These are phyloP conservation scores for Entelexis sorbosivorans DNA, from an alignment of 1,139 yeast genomes.

Conservation along the genomic window DNA sequence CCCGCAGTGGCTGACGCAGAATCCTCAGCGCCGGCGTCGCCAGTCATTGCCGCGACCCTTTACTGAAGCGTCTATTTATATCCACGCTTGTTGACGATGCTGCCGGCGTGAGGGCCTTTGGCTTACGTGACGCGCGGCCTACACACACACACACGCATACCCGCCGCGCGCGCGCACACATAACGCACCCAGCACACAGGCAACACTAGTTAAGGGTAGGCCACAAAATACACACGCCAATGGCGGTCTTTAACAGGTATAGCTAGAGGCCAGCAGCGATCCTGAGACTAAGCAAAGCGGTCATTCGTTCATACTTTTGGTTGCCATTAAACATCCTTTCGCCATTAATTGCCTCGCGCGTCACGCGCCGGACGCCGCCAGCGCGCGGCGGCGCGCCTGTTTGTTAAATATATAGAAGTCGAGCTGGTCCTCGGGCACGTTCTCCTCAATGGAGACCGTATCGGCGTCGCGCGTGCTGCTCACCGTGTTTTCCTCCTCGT, in stretches of 20 bases:
- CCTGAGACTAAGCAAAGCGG: too few relatives aligned
- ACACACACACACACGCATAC: too few relatives aligned
- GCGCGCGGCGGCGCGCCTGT: conserved; percentile 21
- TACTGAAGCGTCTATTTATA: neutral
- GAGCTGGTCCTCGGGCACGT: conserved; percentile 21
- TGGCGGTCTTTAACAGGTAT: too few relatives aligned
- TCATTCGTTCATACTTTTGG: too few relatives aligned
- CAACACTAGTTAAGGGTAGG: too few relatives aligned
- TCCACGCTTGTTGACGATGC: neutral
- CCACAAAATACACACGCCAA: too few relatives aligned
- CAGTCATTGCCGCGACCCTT: neutral
- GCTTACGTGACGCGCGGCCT: neutral
- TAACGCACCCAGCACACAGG: too few relatives aligned
- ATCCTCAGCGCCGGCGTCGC: neutral
- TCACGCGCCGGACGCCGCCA: conserved; percentile 3
- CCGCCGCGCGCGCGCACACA: too few relatives aligned
- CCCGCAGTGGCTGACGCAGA: neutral
- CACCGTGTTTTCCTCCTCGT: conserved; percentile 9
- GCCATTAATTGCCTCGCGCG: neutral
- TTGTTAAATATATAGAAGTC: conserved; percentile 23
- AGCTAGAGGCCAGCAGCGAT: too few relatives aligned
- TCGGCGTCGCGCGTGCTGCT: conserved; percentile 16
- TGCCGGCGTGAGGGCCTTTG: neutral
- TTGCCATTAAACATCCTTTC: neutral
- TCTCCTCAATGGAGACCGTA: conserved; percentile 22